These are phyloP conservation scores for Plantago rigida DNA, from an alignment of 305 asterid genomes.

Conservation along the genomic window DNA sequence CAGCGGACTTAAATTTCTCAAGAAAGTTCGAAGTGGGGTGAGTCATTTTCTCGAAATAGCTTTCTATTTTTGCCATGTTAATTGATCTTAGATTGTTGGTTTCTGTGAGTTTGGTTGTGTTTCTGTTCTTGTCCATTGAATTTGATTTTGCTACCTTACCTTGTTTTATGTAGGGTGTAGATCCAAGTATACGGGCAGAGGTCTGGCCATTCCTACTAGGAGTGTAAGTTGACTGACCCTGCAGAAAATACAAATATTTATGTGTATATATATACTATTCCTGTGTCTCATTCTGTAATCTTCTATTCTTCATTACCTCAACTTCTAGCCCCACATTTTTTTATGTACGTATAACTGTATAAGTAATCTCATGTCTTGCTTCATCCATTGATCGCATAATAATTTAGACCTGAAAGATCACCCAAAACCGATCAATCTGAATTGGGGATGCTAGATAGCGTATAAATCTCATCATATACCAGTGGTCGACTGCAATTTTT, in stretches of 20 bases:
- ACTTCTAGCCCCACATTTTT: too few relatives aligned
- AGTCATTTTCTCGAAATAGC: slow-evolving; percentile 28
- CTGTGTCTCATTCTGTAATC: slow-evolving; percentile 18
- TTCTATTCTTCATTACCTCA: not conserved
- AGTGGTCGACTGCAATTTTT: too few relatives aligned
- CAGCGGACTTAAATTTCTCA: slow-evolving; percentile 68
- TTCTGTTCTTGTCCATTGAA: not conserved
- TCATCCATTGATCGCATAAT: too few relatives aligned
- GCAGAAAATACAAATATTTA: slow-evolving; percentile 7
- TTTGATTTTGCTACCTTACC: slow-evolving; percentile 18
- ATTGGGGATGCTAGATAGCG: too few relatives aligned
- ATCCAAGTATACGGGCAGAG: slow-evolving; percentile 78
- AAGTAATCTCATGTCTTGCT: too few relatives aligned
- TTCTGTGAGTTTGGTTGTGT: not conserved
- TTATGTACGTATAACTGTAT: too few relatives aligned
- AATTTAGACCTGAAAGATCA: too few relatives aligned
- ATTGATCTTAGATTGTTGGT: not conserved
- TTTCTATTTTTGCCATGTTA: slow-evolving; percentile 21
- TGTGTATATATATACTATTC: not conserved
- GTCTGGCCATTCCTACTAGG: slow-evolving; percentile 99
- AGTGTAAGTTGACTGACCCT: slow-evolving; percentile 59
- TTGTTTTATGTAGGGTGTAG: slow-evolving; percentile 63
- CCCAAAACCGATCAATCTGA: too few relatives aligned
- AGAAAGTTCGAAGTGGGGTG: slow-evolving; percentile 93
- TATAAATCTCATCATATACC: too few relatives aligned